Evolutionary conservation across 192 early-diverging fungal genomes (phyloP).

Genomic region (Podila epigama): DNA sequence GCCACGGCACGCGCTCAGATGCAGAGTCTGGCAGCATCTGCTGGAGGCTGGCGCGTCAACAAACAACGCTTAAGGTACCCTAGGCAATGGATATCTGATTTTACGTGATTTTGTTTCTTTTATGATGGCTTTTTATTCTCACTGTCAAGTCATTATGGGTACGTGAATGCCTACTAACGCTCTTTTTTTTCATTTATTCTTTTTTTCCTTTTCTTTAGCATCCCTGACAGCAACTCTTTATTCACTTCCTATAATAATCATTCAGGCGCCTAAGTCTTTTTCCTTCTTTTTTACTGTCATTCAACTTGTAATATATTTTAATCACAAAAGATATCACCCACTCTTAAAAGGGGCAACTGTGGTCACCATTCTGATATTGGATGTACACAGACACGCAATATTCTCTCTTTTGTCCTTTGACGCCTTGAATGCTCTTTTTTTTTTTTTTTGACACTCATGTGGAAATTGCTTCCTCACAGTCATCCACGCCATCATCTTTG

Average conservation of each 20-base stretch:
- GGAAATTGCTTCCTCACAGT: too few relatives aligned
- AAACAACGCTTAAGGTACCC: conserved; percentile 43
- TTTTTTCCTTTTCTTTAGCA: neutral
- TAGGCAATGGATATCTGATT: neutral
- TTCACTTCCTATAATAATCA: conserved; percentile 4
- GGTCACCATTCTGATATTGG: too few relatives aligned
- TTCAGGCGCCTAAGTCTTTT: too few relatives aligned
- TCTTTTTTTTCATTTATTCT: conserved; percentile 1
- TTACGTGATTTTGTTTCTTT: neutral
- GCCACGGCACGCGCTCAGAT: conserved; percentile 46
- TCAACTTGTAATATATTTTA: too few relatives aligned
- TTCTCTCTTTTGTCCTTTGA: too few relatives aligned
- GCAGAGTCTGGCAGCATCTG: conserved; percentile 39
- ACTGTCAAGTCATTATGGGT: neutral
- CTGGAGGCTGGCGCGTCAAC: conserved; percentile 45
- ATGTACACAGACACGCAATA: too few relatives aligned
- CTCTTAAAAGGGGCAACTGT: too few relatives aligned
- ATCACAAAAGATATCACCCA: too few relatives aligned
- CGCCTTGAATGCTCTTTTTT: too few relatives aligned
- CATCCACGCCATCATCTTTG: too few relatives aligned
- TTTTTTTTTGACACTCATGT: too few relatives aligned
- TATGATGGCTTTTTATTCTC: neutral
- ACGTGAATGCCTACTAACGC: neutral
- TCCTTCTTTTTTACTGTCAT: too few relatives aligned
- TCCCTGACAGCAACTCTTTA: conserved; percentile 23